Base-by-base conservation (phyloP, 768 basidiomycete species). In the Hericium coralloides region DNA sequence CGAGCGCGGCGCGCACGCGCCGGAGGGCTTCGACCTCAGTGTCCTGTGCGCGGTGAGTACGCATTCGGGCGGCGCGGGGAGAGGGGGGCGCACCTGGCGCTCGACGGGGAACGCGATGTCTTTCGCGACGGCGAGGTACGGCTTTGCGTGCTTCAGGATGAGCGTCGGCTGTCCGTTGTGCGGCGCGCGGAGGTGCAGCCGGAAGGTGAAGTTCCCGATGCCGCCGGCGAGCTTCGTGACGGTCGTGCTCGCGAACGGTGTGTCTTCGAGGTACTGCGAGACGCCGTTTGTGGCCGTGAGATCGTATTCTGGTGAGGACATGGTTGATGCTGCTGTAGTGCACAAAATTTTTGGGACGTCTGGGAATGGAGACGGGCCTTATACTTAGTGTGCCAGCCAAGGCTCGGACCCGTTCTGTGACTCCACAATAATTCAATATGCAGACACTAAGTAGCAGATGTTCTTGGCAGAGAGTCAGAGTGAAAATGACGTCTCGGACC, bases 111-210 rank as follows among this genome's bases (percentile, higher is more conserved):
- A 58, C n/a, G 70, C 18, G 60, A 64, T 71, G 45, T 31, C 47
- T 22, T 23, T 53, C 22, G 36, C 51, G 37, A 45, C 63, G 38
- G 56, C 72, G 31, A 58, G 39, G 39, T 53, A 64, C 25, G 76
- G 70, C 51, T 77, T 74, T 10, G 75, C 75, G 68, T 86, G 81
- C 67, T 88, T 87, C 45, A 86, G 61, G 31, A 87, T 72, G 12
- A 83, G 64, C 4, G 81, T 83, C 52, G 65, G 57, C 4, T 63
- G 68, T 0, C 77, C 80, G 38, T 74, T 64, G 56, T 77, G 70
- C 9, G 75, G 72, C 37, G 51, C 59, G 15, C 59, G 60, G 45
- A 85, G 72, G 36, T 65, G 64, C n/a, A 86, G 63, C 31, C 85
- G 77, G 64, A 74, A 87, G n/a, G 74, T 66, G 66, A 77, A 87